phyloP scores from a whole-genome alignment of 345 rosid genomes.

The Pseudoturritis turrita region DNA sequence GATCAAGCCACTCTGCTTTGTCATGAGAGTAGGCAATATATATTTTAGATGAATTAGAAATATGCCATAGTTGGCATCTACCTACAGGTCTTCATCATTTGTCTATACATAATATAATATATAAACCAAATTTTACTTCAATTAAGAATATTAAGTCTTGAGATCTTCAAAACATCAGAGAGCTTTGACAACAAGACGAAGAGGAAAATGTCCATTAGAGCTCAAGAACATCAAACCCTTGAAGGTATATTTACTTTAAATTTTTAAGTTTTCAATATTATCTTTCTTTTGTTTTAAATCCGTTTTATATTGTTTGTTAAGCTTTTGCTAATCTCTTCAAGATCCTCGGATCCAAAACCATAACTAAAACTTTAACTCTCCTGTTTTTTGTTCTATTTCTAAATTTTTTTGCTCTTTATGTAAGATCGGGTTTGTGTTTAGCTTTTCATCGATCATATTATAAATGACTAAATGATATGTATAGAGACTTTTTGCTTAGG shows the following conservation, averaged over 20 bases:
- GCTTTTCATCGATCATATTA: not conserved
- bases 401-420: not conserved
- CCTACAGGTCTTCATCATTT: conserved; percentile 2
- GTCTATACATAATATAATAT: not conserved
- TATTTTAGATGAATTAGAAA: not conserved
- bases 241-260: conserved; percentile 5
- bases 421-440: not conserved
- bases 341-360: conserved; percentile 1
- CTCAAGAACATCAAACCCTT: conserved; percentile 22
- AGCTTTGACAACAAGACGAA: conserved; percentile 11
- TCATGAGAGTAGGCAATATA: not conserved
- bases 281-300: not conserved
- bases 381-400: not conserved
- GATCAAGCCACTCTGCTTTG: not conserved
- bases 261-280: not conserved
- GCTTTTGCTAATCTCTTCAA: not conserved
- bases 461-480: not conserved
- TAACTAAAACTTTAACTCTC: not conserved
- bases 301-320: not conserved
- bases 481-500: not conserved
- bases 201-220: conserved; percentile 22
- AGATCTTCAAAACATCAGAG: conserved; percentile 10
- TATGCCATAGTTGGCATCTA: not conserved
- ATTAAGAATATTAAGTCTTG: not conserved
- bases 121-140: not conserved